Evolutionary conservation across 371 early-diverging fungal genomes (phyloP), one percentile per base, ranked within the genome.

Genomic region (Phascolomyces articulosus): DNA sequence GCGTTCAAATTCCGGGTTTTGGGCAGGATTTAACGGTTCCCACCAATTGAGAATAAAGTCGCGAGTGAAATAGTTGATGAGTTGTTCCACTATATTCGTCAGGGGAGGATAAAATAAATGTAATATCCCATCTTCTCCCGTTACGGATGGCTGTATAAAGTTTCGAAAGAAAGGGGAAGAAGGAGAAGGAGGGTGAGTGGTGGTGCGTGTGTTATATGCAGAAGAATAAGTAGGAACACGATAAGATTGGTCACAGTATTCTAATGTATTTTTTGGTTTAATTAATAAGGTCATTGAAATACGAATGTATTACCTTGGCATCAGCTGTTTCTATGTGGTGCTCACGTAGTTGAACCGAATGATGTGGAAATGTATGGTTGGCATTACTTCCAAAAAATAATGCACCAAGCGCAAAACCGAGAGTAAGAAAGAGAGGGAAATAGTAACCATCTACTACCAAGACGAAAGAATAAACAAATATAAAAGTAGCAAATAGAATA

Each of bases 41-140:
- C 83, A 87, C 88, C 88, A 88, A 38, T 60, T 65, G 1, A 65
- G 62, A 4, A 88, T 71, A 74, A 75, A 88, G 29, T 88, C 86
- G 16, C 75, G 72, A 54, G 80, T 68, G 40, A 87, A 59, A 49
- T 70, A 75, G 2, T 75, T 69, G 2, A 85, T 31, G 7, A 87
- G 41, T 60, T 72, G 69, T 23, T 72, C 72, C 16, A 84, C 65
- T 6, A 67, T 70, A 15, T 16, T 51, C 1, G 75, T 72, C 29
- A 83, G 62, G 21, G 78, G 72, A 1, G 73, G 71, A 65, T 77
- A 75, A 44, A 69, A 77, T 9, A 80, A 55, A 16, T 41, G 60
- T 23, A 59, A 18, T 24, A 40, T 44, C 10, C 18, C 48, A 18
- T 57, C 40, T 11, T 57, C 60, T 47, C 29, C 21, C 16, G 34